phyloP scores from a whole-genome alignment of 2,329 filamentous ascomycete species.

The Aspergillus amoenus region DNA sequence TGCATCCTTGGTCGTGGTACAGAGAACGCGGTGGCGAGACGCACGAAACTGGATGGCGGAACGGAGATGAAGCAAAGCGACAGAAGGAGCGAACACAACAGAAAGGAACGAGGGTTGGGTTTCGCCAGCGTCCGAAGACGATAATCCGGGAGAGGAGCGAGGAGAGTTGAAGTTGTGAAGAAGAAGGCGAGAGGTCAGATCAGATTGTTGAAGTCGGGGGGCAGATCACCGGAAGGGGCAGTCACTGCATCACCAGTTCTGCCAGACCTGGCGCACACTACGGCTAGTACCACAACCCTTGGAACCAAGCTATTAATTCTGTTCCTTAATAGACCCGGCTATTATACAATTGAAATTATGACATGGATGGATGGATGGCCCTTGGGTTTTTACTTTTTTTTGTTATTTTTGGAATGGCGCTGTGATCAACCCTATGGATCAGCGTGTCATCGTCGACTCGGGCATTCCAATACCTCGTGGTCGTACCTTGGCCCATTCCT shows the following conservation, averaged over 20 bases:
- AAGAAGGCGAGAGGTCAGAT: constrained; percentile 1
- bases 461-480: not conserved
- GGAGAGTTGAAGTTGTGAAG: not conserved
- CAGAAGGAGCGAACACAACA: constrained; percentile 16
- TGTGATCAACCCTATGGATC: constrained; percentile 12
- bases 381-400: constrained; percentile 1
- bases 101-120: constrained; percentile 7
- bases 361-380: not conserved
- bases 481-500: not conserved
- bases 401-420: not conserved
- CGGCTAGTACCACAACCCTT: not conserved
- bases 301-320: not conserved
- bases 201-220: constrained; percentile 5
- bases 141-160: not conserved
- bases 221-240: constrained; percentile 11
- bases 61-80: constrained; percentile 1
- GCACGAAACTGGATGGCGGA: not conserved
- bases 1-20: constrained; percentile 3
- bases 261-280: not conserved
- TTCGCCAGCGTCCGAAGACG: not conserved
- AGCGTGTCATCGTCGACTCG: not conserved
- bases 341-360: constrained; percentile 1
- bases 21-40: constrained; percentile 2
- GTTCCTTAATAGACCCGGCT: not conserved
- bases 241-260: not conserved